Evolutionary conservation across 805 yeast species (phyloP), one percentile per base, ranked within the genome.

Genomic region (Brettanomyces nanus): DNA sequence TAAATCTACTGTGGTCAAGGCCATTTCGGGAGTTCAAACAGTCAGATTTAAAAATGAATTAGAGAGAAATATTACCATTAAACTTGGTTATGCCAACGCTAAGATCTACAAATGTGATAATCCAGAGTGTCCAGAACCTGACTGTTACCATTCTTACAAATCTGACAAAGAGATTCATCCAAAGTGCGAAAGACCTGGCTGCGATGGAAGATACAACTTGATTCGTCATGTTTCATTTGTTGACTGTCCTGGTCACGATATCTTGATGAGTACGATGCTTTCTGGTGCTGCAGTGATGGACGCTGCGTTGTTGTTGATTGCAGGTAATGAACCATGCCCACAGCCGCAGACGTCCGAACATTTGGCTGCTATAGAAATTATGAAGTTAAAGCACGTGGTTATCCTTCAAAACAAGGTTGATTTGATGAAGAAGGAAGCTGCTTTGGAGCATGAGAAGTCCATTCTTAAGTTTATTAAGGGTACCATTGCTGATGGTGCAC

Each of bases 221-320:
- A 78, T 87, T 31, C 86, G 99, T 66, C 99, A 92, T 61, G 98
- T 92, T 38, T 86, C 96, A 9, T 94, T 94, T 56, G 98, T 94
- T 45, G 99, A 92, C 72, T 94, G 98, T 72, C 99, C 99, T 44
- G 99, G 99, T 64, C 99, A 92, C 84, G 99, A 92, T 72, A 94
- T 92, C 70, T 80, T 92, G 63, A 92, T 92, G 99, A 87, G 97
- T 75, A 92, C 99, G 49, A 92, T 92, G 99, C 80, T 92, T 77
- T 89, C 97, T 33, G 99, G 99, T 61, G 99, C 99, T 27, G 99
- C 99, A 14, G 99, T 92, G 48, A 92, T 92, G 99, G 99, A 92
- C 66, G 99, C 99, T 40, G 99, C 99, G 3, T 71, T 92, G 45
- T 71, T 92, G 58, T 74, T 92, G 48, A 81, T 92, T 59, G 99